Evolutionary conservation across 495 filamentous ascomycete genomes (phyloP), one percentile per base, ranked within the genome.

Genomic region (Talaromyces stipitatus): DNA sequence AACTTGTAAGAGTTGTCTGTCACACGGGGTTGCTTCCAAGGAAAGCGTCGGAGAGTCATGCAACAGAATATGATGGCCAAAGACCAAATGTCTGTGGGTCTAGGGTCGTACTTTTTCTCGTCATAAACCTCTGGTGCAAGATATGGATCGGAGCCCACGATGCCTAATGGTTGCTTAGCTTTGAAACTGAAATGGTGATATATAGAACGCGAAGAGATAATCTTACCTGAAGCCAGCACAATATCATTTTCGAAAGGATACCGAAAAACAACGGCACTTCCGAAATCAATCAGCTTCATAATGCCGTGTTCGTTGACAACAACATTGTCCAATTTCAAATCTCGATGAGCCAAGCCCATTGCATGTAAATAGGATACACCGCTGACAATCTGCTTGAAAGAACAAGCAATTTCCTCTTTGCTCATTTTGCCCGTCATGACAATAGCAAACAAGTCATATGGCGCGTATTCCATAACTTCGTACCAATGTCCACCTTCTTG

Each of bases 381-480:
- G 63, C 83, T 94, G 55, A 99, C 75, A 59, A 99, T 96, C 69
- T 99, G 94, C 62, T 96, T 80, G 65, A 96, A 97, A 51, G 84
- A 85, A 69, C 94, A 99, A 2, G 82, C 84, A 54, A 97, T 80
- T 71, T 99, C 94, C 57, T 95, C 88, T 54, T 91, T 85, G 36
- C 82, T 82, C 94, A 99, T 99, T 72, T 94, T 97, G 16, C 94
- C 94, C 0, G 94, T 97, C 94, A 99, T 99, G 60, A 99, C 94
- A 59, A 95, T 95, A 23, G 94, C 94, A 69, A 99, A 99, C 14
- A 99, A 78, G 71, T 99, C 94, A 63, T 74, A 99, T 4, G 94
- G 94, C n/a, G 91, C 95, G 68, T 95, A 97, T 66, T 99, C 94
- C 94, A 99, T 99, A 27, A 99, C 94, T 66, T 96, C 95, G 69